A percentile compares a stretch with the other conserved stretches of the same genome.
Evolutionary conservation across 1,284 basidiomycete genomes (phyloP).

Genomic region (Vanrija sp.): DNA sequence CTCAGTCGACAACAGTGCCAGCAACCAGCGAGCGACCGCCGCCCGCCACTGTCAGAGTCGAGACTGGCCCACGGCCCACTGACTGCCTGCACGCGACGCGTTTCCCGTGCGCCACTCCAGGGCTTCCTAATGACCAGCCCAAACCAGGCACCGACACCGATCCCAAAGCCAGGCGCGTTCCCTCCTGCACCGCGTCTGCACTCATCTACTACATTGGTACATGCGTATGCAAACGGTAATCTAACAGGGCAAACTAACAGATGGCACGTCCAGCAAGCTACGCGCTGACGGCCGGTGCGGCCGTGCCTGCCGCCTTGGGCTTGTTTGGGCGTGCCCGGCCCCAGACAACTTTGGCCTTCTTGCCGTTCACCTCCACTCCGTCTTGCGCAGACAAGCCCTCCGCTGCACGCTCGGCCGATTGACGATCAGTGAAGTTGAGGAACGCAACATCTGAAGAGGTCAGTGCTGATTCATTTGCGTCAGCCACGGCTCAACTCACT

Average conservation of each 20-base stretch:
- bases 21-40: too few species aligned
- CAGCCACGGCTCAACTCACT: constrained; percentile 28
- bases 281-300: not conserved
- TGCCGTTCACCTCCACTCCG: constrained; percentile 78
- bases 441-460: constrained; percentile 74
- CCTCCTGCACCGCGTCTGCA: too few species aligned
- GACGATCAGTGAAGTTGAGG: constrained; percentile 81
- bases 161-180: too few species aligned
- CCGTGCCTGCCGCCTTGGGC: constrained; percentile 36
- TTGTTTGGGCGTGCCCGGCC: constrained; percentile 60
- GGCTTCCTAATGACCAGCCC: too few species aligned
- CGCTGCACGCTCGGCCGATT: constrained; percentile 78
- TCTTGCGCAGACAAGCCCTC: constrained; percentile 67
- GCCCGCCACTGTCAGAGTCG: too few species aligned
- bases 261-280: not conserved
- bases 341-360: constrained; percentile 77
- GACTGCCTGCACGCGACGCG: too few species aligned
- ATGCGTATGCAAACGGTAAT: too few species aligned
- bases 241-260: not conserved
- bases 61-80: too few species aligned
- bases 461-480: not conserved
- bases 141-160: too few species aligned
- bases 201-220: too few species aligned
- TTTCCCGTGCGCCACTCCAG: too few species aligned
- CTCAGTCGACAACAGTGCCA: too few species aligned